Evolutionary conservation across 768 basidiomycete genomes (phyloP).

Genomic region (Pleurotus salmoneostramineus): DNA sequence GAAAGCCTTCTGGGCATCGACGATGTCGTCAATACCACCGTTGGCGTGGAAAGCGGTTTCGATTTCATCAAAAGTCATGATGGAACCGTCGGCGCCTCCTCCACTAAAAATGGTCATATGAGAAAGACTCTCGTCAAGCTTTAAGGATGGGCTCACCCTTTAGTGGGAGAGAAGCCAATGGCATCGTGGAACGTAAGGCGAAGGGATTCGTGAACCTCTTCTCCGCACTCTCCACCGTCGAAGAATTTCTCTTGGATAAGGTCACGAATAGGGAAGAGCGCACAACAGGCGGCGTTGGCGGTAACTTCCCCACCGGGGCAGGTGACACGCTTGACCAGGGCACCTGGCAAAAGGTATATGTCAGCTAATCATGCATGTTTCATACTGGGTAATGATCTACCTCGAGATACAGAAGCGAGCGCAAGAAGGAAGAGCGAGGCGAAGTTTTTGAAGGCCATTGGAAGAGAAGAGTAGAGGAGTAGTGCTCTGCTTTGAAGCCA

Average conservation of each 20-base stretch:
- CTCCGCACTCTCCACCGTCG: conserved; percentile 24
- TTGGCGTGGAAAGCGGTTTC: conserved; percentile 42
- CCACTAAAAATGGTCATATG: conserved; percentile 20
- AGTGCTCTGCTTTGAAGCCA: neutral
- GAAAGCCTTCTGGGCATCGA: conserved; percentile 30
- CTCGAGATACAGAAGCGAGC: neutral
- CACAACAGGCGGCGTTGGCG: conserved; percentile 23
- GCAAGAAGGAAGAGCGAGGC: neutral
- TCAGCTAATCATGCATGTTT: neutral
- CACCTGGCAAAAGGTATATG: neutral
- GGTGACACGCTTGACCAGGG: conserved; percentile 15
- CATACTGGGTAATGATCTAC: neutral
- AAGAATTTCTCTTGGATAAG: conserved; percentile 20
- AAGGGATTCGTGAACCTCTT: conserved; percentile 26
- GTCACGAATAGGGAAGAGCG: conserved; percentile 19
- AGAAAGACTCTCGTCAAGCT: neutral
- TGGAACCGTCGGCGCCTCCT: conserved; percentile 47
- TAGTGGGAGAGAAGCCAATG: conserved; percentile 33
- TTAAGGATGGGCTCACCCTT: conserved; percentile 20
- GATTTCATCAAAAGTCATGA: conserved; percentile 38
- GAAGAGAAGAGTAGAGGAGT: neutral
- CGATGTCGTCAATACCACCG: conserved; percentile 37
- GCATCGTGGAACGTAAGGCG: conserved; percentile 38
- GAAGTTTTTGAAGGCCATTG: neutral
- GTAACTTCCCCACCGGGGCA: conserved; percentile 25